Conservation (phyloP, 306 rosid species). For the Quercus suber region DNA sequence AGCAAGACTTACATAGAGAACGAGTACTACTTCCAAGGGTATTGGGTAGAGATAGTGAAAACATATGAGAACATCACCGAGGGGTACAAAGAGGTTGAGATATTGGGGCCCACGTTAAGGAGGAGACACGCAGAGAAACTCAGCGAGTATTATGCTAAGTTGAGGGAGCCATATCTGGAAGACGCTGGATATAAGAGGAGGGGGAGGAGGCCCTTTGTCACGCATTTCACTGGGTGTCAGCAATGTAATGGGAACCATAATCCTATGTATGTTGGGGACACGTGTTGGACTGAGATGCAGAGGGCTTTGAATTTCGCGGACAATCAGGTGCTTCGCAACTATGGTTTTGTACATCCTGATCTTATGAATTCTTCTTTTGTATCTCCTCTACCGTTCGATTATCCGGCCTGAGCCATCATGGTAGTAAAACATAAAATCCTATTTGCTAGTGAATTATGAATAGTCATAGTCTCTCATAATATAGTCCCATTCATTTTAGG, state of each 20-base stretch:
- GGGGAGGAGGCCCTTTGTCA: constrained; percentile 40
- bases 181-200: constrained; percentile 4
- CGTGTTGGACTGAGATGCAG: constrained; percentile 42
- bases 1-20: constrained; percentile 31
- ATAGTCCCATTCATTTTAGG: no score
- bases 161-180: constrained; percentile 20
- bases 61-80: constrained; percentile 5
- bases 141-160: constrained; percentile 13
- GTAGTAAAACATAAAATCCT: no score
- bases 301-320: constrained; percentile 51
- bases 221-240: constrained; percentile 62
- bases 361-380: neutral
- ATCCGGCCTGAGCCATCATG: neutral
- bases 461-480: no score
- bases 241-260: constrained; percentile 48
- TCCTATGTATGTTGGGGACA: constrained; percentile 23
- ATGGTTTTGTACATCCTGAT: constrained; percentile 34
- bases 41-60: constrained; percentile 29
- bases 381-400: constrained; percentile 22
- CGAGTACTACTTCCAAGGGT: constrained; percentile 26
- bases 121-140: constrained; percentile 44
- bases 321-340: constrained; percentile 42
- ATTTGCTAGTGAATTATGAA: no score
- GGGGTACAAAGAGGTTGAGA: constrained; percentile 27
- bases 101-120: neutral